A percentile compares a stretch with the other conserved stretches of the same genome.
Conservation (phyloP, 176 grass and related monocot genomes). For the Stipa capillata region DNA sequence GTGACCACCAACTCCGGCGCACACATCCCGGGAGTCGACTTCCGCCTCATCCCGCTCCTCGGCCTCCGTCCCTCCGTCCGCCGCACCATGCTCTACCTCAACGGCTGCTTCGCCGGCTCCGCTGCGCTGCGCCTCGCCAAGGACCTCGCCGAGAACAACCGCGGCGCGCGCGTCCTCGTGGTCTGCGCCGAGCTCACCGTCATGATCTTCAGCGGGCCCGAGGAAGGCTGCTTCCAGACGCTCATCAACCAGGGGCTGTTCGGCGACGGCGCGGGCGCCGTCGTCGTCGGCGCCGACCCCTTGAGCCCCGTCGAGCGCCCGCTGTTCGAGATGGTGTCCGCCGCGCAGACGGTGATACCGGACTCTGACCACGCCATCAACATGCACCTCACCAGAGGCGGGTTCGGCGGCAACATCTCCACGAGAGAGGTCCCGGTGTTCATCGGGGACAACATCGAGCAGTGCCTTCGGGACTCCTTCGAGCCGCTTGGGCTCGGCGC, state of each 20-base stretch:
- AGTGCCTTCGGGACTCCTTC: slow-evolving; percentile 28
- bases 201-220: slow-evolving; percentile 32
- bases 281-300: slow-evolving; percentile 50
- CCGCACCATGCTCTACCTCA: slow-evolving; percentile 32
- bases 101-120: slow-evolving; percentile 32
- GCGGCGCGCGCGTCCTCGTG: slow-evolving; percentile 47
- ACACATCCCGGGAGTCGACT: slow-evolving; percentile 48
- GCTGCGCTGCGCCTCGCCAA: slow-evolving; percentile 50
- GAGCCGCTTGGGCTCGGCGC: slow-evolving; percentile 1
- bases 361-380: slow-evolving; percentile 28
- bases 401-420: slow-evolving; percentile 13
- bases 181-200: slow-evolving; percentile 36
- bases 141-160: slow-evolving; percentile 64
- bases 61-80: slow-evolving; percentile 31
- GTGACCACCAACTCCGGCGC: slow-evolving; percentile 50
- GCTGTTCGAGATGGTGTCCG: slow-evolving; percentile 46
- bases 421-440: slow-evolving; percentile 24
- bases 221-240: slow-evolving; percentile 5
- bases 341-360: slow-evolving; percentile 27
- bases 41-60: slow-evolving; percentile 35
- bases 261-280: slow-evolving; percentile 34
- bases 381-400: slow-evolving; percentile 21
- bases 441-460: slow-evolving; percentile 38
- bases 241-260: slow-evolving; percentile 49
- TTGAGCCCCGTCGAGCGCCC: slow-evolving; percentile 20